phyloP scores from a whole-genome alignment of 2,329 filamentous ascomycete genomes.

The Neonectria magnoliae region DNA sequence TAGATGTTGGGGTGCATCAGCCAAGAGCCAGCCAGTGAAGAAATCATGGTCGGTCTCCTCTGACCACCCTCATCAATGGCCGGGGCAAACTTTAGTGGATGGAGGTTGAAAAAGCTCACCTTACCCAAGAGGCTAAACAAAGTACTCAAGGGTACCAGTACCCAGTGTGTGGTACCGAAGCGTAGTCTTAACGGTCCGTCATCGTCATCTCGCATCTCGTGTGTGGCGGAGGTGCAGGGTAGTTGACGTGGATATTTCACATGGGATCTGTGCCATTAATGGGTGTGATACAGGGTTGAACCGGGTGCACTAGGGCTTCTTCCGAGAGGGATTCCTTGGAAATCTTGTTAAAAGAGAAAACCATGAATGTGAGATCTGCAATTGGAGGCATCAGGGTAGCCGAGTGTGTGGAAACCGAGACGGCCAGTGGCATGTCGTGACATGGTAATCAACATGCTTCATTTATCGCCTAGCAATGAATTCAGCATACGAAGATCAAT shows the following conservation, averaged over 20 bases:
- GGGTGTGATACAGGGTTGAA: not conserved
- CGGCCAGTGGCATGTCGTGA: not conserved
- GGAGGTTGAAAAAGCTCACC: slow-evolving; percentile 8
- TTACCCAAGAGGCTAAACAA: slow-evolving; percentile 24
- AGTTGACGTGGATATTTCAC: slow-evolving; percentile 17
- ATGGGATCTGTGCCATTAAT: slow-evolving; percentile 12
- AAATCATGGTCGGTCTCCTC: slow-evolving; percentile 5
- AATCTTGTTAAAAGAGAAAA: not conserved
- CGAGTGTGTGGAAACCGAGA: not conserved
- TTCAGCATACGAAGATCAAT: not conserved
- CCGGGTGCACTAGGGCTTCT: slow-evolving; percentile 16
- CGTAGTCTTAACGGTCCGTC: slow-evolving; percentile 22
- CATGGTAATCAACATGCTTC: not conserved
- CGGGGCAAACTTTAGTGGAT: slow-evolving; percentile 2
- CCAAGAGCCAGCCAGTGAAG: slow-evolving; percentile 9
- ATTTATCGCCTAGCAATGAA: not conserved
- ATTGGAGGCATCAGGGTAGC: not conserved
- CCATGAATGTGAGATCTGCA: slow-evolving; percentile 7
- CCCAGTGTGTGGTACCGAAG: slow-evolving; percentile 36
- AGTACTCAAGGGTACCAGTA: slow-evolving; percentile 32
- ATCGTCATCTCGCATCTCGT: slow-evolving; percentile 40
- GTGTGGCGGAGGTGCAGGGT: slow-evolving; percentile 19
- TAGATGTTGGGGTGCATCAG: slow-evolving; percentile 3
- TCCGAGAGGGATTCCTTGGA: not conserved
- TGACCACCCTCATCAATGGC: slow-evolving; percentile 21